Percentiles rank a stretch among this genome's conserved stretches.
Evolutionary conservation across 768 basidiomycete species (phyloP).

Genomic region (Kockovaella imperatae): DNA sequence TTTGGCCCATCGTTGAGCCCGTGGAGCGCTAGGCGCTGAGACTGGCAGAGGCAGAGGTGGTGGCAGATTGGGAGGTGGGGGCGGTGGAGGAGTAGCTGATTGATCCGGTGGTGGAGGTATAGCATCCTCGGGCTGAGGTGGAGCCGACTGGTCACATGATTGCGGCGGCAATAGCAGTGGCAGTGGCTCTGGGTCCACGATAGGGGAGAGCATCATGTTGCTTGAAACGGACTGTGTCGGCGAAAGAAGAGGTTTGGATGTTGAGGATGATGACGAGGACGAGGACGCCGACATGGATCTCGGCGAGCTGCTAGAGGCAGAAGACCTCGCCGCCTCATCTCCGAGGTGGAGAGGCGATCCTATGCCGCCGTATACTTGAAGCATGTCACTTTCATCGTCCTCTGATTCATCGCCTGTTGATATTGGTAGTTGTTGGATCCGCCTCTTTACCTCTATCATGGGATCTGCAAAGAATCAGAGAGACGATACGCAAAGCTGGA

Average conservation of each 20-base stretch:
- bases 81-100: constrained; percentile 1
- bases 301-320: too few relatives aligned
- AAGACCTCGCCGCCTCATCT: background rate
- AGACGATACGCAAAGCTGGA: background rate
- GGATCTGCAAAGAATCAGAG: constrained; percentile 18
- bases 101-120: constrained; percentile 3
- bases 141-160: background rate
- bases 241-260: background rate
- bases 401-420: constrained; percentile 8
- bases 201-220: background rate
- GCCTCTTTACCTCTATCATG: constrained; percentile 12
- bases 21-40: constrained; percentile 1
- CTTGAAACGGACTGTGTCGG: background rate
- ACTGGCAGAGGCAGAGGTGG: constrained; percentile 4
- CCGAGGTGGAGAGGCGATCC: too few relatives aligned
- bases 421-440: constrained; percentile 3
- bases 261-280: background rate
- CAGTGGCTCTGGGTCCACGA: background rate
- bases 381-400: constrained; percentile 9
- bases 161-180: background rate
- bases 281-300: too few relatives aligned
- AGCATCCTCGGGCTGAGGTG: background rate
- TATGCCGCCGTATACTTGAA: constrained; percentile 19
- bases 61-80: background rate
- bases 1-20: constrained; percentile 22